Conservation (phyloP, 352 stramenopile genomes). For the Achlya hypogyna region DNA sequence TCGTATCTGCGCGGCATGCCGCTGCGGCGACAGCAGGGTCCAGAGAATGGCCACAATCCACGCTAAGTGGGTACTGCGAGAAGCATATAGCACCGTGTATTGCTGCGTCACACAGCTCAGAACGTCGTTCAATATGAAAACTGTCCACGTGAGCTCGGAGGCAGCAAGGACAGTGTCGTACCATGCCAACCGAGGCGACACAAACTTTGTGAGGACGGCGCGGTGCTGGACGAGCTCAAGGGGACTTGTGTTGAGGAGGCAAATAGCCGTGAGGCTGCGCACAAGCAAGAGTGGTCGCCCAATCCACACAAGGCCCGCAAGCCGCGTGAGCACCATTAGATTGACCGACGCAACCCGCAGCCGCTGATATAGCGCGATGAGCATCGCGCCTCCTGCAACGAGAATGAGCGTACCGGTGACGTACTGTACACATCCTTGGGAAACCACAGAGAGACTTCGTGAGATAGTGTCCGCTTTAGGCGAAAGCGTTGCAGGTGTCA, state of each 20-base stretch:
- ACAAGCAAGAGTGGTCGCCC: slow-evolving; percentile 8
- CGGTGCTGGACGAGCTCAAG: neutral
- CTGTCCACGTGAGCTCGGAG: slow-evolving; percentile 6
- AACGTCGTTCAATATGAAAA: slow-evolving; percentile 13
- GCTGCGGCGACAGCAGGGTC: neutral
- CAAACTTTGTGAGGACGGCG: neutral
- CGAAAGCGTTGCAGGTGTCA: neutral
- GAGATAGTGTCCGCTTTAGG: neutral
- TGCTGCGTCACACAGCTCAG: slow-evolving; percentile 7
- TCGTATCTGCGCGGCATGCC: neutral
- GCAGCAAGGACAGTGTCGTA: slow-evolving; percentile 8
- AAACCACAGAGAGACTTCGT: neutral
- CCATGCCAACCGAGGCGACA: neutral
- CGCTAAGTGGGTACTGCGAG: neutral
- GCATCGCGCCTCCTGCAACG: neutral
- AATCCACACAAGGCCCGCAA: slow-evolving; percentile 5
- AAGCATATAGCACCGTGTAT: neutral
- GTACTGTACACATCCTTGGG: neutral
- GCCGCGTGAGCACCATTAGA: neutral
- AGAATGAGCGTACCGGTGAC: neutral
- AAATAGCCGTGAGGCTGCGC: slow-evolving; percentile 5
- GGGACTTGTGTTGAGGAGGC: neutral
- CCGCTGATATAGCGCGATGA: neutral
- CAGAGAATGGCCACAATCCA: neutral
- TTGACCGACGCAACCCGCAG: neutral